Percentiles rank a stretch among this genome's conserved stretches.
phyloP scores from a whole-genome alignment of 1,284 basidiomycete genomes.

The Cutaneotrichosporon cutaneum region DNA sequence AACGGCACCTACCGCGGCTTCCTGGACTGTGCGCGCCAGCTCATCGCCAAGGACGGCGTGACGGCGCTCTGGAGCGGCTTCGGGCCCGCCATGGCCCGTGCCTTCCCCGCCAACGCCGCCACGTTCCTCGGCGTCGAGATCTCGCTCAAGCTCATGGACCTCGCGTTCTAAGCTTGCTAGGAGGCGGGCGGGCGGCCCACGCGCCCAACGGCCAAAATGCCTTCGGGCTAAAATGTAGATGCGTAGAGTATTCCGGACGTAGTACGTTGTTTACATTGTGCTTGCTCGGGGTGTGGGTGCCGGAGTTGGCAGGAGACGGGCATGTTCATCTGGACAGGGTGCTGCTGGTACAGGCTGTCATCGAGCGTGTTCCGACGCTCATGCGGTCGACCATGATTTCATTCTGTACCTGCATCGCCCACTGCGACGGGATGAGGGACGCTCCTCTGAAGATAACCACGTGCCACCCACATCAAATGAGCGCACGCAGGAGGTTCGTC shows the following conservation, averaged over 20 bases:
- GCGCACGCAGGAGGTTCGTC: too few relatives aligned
- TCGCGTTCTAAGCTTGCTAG: slow-evolving; percentile 3
- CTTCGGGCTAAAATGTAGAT: neutral
- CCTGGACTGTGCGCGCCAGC: slow-evolving; percentile 87
- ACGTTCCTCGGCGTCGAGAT: slow-evolving; percentile 54
- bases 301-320: too few relatives aligned
- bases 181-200: too few relatives aligned
- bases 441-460: too few relatives aligned
- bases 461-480: too few relatives aligned
- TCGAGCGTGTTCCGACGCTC: too few relatives aligned
- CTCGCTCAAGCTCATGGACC: slow-evolving; percentile 52
- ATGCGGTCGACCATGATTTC: too few relatives aligned
- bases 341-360: too few relatives aligned
- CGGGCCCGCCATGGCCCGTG: slow-evolving; percentile 92
- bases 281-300: neutral
- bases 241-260: neutral
- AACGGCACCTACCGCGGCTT: slow-evolving; percentile 93
- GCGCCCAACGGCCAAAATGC: neutral
- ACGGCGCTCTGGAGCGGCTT: slow-evolving; percentile 94
- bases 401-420: too few relatives aligned
- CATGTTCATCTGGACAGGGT: too few relatives aligned
- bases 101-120: slow-evolving; percentile 59
- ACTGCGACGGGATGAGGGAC: too few relatives aligned
- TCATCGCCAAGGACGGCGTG: slow-evolving; percentile 86
- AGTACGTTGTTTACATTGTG: slow-evolving; percentile 1